Evolutionary conservation across 2,329 filamentous ascomycete species (phyloP).

Genomic region (Esteya vermicola): DNA sequence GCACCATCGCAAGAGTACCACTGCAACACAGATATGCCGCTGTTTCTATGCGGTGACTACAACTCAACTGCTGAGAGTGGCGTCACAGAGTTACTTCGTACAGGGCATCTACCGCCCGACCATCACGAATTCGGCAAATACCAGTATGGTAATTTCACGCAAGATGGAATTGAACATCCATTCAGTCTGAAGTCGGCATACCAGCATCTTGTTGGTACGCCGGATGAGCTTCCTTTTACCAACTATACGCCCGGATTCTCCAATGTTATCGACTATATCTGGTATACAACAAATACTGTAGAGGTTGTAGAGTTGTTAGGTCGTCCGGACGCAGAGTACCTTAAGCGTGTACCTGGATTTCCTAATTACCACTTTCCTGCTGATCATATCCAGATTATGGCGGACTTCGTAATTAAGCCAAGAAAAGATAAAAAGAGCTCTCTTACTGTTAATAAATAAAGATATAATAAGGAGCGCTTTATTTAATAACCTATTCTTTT

Average conservation of each 20-base stretch:
- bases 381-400: conserved; percentile 81
- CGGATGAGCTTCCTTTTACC: conserved; percentile 78
- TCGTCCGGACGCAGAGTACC: conserved; percentile 72
- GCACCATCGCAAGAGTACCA: conserved; percentile 78
- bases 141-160: conserved; percentile 86
- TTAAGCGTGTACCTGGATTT: conserved; percentile 78
- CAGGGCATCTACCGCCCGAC: conserved; percentile 61
- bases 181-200: conserved; percentile 92
- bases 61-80: conserved; percentile 81
- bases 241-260: conserved; percentile 94
- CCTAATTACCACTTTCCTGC: conserved; percentile 91
- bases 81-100: conserved; percentile 78
- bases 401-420: conserved; percentile 78
- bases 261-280: conserved; percentile 92
- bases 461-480: too few relatives aligned
- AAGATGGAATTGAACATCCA: conserved; percentile 83
- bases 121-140: conserved; percentile 69
- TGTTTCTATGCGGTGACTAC: conserved; percentile 89
- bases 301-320: conserved; percentile 75
- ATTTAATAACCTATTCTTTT: too few relatives aligned
- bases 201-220: conserved; percentile 63
- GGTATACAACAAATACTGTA: conserved; percentile 85
- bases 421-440: conserved; percentile 61
- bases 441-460: too few relatives aligned
- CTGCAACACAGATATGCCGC: conserved; percentile 72